Conservation (phyloP, 2,329 filamentous ascomycete species). For the Fusarium drepaniforme region DNA sequence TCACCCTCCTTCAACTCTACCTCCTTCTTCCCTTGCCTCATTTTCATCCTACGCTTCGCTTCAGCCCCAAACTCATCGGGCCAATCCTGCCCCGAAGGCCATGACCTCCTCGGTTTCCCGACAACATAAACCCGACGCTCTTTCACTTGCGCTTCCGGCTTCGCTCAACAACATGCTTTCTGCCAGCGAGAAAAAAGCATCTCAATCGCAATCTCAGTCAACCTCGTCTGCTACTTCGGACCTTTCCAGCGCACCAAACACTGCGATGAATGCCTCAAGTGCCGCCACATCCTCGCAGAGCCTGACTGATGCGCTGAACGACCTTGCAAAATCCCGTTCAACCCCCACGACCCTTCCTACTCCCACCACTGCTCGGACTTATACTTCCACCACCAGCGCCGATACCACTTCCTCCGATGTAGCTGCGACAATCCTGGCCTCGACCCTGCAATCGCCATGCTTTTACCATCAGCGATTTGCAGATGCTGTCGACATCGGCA, state of each 20-base stretch:
- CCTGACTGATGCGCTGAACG: constrained; percentile 71
- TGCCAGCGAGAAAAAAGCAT: constrained; percentile 52
- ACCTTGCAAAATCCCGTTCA: constrained; percentile 59
- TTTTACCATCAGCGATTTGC: constrained; percentile 99
- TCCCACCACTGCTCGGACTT: constrained; percentile 38
- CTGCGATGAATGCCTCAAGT: constrained; percentile 42
- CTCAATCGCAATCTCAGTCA: constrained; percentile 46
- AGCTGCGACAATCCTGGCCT: constrained; percentile 29
- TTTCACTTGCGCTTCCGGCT: constrained; percentile 60
- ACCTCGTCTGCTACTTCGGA: constrained; percentile 14
- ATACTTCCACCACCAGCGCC: constrained; percentile 23
- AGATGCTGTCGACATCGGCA: constrained; percentile 93
- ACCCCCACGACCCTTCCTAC: constrained; percentile 43
- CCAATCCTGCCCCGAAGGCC: constrained; percentile 80
- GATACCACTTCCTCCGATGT: constrained; percentile 27
- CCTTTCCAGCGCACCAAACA: constrained; percentile 11
- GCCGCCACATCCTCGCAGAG: constrained; percentile 67
- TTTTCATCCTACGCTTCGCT: constrained; percentile 5
- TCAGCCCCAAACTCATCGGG: constrained; percentile 17
- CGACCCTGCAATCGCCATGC: constrained; percentile 86
- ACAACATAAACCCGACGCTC: constrained; percentile 71
- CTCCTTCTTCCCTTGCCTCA: constrained; percentile 41
- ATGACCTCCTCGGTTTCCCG: constrained; percentile 77
- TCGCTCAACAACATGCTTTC: constrained; percentile 65
- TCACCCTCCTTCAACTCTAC: constrained; percentile 12